Evolutionary conservation across 1,139 yeast species (phyloP), one percentile per base, ranked within the genome.

Genomic region (Debaryomyces coudertii): DNA sequence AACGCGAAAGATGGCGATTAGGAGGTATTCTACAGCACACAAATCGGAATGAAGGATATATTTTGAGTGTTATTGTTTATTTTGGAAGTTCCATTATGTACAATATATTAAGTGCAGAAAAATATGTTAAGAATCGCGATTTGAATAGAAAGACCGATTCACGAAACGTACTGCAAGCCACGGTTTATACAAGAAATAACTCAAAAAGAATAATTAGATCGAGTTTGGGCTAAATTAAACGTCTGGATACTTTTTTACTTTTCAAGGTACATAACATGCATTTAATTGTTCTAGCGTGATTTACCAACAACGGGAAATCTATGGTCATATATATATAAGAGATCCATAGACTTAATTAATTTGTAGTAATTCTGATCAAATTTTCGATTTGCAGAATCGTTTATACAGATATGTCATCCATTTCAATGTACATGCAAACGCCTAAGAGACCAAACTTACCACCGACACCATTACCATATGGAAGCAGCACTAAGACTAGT

Each of bases 401-500:
- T 18, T 33, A 18, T 18, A 36, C 6, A 30, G 30, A 23, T 34
- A 41, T 33, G 39, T 34, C 39, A 28, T 42, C 44, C 16, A 25
- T 42, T 36, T 42, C 44, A 5, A 56, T 58, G 56, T 56, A 57
- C 36, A 54, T 61, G 47, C 64, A 60, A 46, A 67, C 72, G 8
- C 71, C 72, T 41, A 65, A 65, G 53, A 63, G 69, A 54, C 63
- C 67, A 11, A 53, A 50, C 43, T 59, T 62, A 47, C 71, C 65
- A 42, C 58, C 66, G 35, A 60, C 68, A n/a, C 64, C 64, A 31
- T 51, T 53, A 43, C 47, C 47, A 44, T 56, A 52, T 52, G 51
- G 48, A 50, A 54, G 45, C 53, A 58, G 50, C 42, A 56, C 47
- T 52, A 58, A 49, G 45, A 54, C 72, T 36, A 60, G 62, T 50